Evolutionary conservation across 1,284 basidiomycete genomes (phyloP).

Genomic region (Trichosporon coremiiforme): DNA sequence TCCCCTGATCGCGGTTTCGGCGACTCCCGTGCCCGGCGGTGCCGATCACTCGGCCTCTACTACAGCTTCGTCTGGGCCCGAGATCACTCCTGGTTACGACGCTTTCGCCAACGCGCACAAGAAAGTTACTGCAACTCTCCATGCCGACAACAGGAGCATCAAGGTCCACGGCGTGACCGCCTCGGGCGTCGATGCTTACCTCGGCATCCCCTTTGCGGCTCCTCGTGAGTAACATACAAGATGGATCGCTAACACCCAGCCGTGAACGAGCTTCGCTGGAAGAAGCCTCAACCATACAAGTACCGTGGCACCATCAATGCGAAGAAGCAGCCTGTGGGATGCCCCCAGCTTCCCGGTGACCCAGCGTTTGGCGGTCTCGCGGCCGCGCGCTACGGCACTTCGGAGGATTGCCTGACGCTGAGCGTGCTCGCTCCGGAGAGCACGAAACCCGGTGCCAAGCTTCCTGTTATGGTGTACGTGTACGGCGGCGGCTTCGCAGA

Average conservation of each 20-base stretch:
- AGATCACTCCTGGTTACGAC: neutral
- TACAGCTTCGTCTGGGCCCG: no score
- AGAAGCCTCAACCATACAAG: neutral
- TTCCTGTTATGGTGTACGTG: neutral
- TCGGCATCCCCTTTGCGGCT: slow-evolving; percentile 28
- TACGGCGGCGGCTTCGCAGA: neutral
- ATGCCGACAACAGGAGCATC: neutral
- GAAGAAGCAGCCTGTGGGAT: neutral
- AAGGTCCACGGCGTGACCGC: neutral
- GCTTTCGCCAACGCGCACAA: neutral
- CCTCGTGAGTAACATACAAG: slow-evolving; percentile 18
- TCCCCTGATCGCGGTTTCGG: neutral
- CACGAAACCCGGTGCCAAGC: neutral
- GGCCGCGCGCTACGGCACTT: slow-evolving; percentile 34
- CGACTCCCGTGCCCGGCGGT: neutral
- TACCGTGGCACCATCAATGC: neutral
- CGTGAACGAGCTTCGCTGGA: slow-evolving; percentile 53
- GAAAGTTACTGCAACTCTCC: neutral
- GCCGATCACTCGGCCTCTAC: neutral
- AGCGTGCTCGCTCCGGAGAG: slow-evolving; percentile 51
- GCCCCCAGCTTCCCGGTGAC: slow-evolving; percentile 48
- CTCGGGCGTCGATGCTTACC: slow-evolving; percentile 18
- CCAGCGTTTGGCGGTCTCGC: slow-evolving; percentile 32
- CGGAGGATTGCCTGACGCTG: slow-evolving; percentile 57
- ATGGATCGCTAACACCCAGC: slow-evolving; percentile 54